phyloP scores from a whole-genome alignment of 768 basidiomycete genomes.

The Floccularia luteovirens region DNA sequence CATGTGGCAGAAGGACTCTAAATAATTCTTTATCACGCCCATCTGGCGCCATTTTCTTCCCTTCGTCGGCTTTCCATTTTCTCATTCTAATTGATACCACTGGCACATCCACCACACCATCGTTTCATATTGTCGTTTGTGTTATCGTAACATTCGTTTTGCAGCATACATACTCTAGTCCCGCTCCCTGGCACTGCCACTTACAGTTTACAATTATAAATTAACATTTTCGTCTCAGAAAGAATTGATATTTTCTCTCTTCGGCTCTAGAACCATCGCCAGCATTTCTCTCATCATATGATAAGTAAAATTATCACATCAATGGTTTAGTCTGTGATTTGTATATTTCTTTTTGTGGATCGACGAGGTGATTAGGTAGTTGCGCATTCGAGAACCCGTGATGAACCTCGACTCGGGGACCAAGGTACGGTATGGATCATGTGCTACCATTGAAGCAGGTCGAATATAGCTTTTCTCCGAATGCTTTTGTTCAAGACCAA shows the following conservation, averaged over 20 bases:
- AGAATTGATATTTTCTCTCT: neutral
- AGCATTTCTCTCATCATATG: too few species aligned
- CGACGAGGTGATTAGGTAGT: too few species aligned
- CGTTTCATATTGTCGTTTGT: slow-evolving; percentile 16
- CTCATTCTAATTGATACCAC: slow-evolving; percentile 9
- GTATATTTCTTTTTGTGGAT: neutral
- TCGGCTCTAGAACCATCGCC: too few species aligned
- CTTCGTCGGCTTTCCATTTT: slow-evolving; percentile 5
- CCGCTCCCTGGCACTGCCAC: neutral
- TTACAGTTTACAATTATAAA: neutral
- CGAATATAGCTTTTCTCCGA: too few species aligned
- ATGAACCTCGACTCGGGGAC: too few species aligned
- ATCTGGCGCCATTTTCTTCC: slow-evolving; percentile 2
- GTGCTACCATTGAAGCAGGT: too few species aligned
- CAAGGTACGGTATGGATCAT: too few species aligned
- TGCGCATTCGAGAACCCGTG: too few species aligned
- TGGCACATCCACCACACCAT: slow-evolving; percentile 5
- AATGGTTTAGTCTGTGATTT: neutral
- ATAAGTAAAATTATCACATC: too few species aligned
- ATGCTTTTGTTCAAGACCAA: too few species aligned
- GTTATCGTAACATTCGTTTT: slow-evolving; percentile 34
- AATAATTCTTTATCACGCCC: slow-evolving; percentile 4
- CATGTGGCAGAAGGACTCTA: slow-evolving; percentile 3
- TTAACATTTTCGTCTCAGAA: neutral
- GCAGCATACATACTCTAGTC: slow-evolving; percentile 15